phyloP scores from a whole-genome alignment of 345 rosid genomes.

The Gossypium australe region DNA sequence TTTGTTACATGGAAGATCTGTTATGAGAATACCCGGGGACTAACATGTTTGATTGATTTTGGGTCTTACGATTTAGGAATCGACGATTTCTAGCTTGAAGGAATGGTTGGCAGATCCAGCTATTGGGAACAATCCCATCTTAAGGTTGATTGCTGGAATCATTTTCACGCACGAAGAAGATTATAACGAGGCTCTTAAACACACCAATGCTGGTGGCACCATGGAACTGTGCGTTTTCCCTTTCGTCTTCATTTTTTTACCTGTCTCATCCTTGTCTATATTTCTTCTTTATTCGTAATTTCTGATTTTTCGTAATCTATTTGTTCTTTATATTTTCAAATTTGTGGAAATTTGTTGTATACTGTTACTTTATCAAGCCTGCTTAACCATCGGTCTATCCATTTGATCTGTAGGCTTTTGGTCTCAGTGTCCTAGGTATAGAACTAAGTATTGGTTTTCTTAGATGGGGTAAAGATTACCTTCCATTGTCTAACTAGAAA shows the following conservation, averaged over 20 bases:
- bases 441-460: background rate
- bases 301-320: background rate
- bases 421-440: background rate
- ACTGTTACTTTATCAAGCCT: background rate
- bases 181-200: background rate
- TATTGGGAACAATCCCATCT: background rate
- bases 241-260: background rate
- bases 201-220: background rate
- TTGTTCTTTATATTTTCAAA: background rate
- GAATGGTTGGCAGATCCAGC: background rate
- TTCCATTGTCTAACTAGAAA: background rate
- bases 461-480: background rate
- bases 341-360: background rate
- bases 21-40: background rate
- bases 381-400: background rate
- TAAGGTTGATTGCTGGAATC: background rate
- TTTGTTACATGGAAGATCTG: background rate
- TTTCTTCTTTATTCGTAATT: background rate
- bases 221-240: background rate
- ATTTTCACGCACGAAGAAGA: background rate
- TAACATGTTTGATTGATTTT: background rate
- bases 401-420: background rate
- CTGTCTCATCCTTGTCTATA: background rate
- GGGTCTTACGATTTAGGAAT: background rate
- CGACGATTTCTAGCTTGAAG: background rate